These are phyloP conservation scores for Psilocybe mexicana DNA, from an alignment of 1,284 basidiomycete genomes.

Conservation along the genomic window DNA sequence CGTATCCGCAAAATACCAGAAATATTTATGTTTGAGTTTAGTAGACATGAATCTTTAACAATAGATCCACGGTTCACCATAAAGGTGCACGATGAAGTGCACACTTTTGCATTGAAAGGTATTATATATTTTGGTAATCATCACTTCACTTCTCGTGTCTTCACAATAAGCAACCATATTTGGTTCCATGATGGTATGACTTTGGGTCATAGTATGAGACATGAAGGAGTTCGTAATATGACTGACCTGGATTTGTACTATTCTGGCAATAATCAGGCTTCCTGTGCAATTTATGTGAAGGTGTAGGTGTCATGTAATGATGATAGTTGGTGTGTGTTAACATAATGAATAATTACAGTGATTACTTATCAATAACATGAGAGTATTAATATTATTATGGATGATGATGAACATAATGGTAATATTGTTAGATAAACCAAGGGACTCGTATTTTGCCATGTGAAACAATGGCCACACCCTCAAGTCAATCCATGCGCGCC, in stretches of 20 bases:
- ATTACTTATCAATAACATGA: background rate
- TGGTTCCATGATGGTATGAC: constrained; percentile 2
- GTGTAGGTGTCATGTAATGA: too few species aligned
- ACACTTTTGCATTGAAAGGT: background rate
- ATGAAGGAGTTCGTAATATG: background rate
- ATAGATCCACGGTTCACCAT: background rate
- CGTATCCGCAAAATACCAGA: too few species aligned
- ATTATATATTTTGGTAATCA: background rate
- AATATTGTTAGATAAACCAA: too few species aligned
- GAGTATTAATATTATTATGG: too few species aligned
- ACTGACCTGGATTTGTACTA: background rate
- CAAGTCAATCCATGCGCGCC: too few species aligned
- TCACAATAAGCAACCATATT: background rate
- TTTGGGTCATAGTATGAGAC: background rate
- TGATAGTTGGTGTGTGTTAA: too few species aligned
- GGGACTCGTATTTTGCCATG: too few species aligned
- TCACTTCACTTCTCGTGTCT: background rate
- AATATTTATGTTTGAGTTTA: background rate
- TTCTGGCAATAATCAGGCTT: background rate
- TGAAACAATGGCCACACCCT: too few species aligned
- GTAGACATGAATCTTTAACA: background rate
- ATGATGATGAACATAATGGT: too few species aligned
- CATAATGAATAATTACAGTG: background rate
- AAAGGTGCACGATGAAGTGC: background rate
- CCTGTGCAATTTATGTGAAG: constrained; percentile 4